Evolutionary conservation across 768 basidiomycete genomes (phyloP), one percentile per base, ranked within the genome.

Genomic region (Suillus hirtellus): DNA sequence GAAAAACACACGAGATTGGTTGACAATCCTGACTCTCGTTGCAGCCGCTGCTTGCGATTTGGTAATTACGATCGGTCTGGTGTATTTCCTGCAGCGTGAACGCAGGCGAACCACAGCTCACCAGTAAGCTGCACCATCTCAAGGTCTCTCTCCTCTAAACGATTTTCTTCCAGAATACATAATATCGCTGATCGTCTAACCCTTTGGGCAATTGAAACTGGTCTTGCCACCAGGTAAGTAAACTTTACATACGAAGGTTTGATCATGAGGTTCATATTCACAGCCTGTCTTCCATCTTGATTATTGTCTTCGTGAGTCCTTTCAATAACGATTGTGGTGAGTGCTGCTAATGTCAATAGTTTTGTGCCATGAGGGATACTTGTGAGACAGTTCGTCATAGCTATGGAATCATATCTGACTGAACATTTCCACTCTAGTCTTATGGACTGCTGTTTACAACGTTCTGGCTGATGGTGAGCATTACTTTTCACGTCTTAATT

Each of bases 21-120:
- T 63, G 24, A 63, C 59, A 10, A 61, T 63, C 59, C 19, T 61
- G 8, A 50, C 62, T 12, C 44, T 63, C 37, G 62, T 63, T 24
- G 50, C 46, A 27, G 46, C 58, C 31, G 37, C 62, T 27, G 35
- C 24, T 58, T 63, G 59, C 60, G 62, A 63, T 61, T 34, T 63
- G 24, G 50, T 50, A 8, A 63, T 49, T 2, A 60, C 62, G 9
- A 40, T 49, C 5, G 60, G 62, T 31, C 59, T 63, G 24, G 59
- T 63, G 34, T 63, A 60, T 50, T 47, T 49, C 42, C 46, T 63
- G 62, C 43, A 60, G 24, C 56, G 50, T 31, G 42, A 47, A 50
- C 46, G 62, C 60, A 56, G 37, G 24, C 55, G 38, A 15, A 40
- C 37, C 8, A 40, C 17, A 27, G 9, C 11, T 38, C 21, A 40